A percentile compares a stretch with the other conserved stretches of the same genome.
These are phyloP conservation scores for Suillus placidus DNA, from an alignment of 768 basidiomycete species.

Conservation along the genomic window DNA sequence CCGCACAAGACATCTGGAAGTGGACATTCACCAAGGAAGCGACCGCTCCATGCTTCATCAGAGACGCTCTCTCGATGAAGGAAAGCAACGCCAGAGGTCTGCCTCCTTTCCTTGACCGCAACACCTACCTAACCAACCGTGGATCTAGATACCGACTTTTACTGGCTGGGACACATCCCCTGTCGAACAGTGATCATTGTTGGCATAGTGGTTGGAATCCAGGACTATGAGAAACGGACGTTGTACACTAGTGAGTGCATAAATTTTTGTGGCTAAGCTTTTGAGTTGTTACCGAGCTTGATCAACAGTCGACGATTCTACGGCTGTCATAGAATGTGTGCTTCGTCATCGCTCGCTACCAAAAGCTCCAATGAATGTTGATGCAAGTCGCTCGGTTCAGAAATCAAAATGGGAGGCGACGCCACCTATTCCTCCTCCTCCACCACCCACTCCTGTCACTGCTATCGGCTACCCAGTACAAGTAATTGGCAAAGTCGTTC, in stretches of 20 bases:
- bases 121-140: not conserved
- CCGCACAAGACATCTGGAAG: constrained; percentile 33
- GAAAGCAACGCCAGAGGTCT: constrained; percentile 37
- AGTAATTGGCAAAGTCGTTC: constrained; percentile 49
- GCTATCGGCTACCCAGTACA: constrained; percentile 50
- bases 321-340: constrained; percentile 69
- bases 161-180: constrained; percentile 71
- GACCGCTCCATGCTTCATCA: constrained; percentile 55
- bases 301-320: constrained; percentile 73
- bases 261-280: not conserved
- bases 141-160: constrained; percentile 57
- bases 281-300: constrained; percentile 10
- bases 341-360: constrained; percentile 41
- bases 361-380: constrained; percentile 13
- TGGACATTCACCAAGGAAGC: constrained; percentile 64
- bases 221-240: constrained; percentile 58
- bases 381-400: constrained; percentile 13
- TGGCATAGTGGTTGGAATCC: constrained; percentile 66
- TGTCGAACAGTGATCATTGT: constrained; percentile 65
- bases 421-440: not conserved
- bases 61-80: constrained; percentile 54
- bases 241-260: constrained; percentile 55
- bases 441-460: constrained; percentile 41
- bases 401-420: not conserved
- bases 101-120: constrained; percentile 4